A percentile compares a stretch with the other conserved stretches of the same genome.
Conservation (phyloP, 352 stramenopile species). For the Pythium volutum region DNA sequence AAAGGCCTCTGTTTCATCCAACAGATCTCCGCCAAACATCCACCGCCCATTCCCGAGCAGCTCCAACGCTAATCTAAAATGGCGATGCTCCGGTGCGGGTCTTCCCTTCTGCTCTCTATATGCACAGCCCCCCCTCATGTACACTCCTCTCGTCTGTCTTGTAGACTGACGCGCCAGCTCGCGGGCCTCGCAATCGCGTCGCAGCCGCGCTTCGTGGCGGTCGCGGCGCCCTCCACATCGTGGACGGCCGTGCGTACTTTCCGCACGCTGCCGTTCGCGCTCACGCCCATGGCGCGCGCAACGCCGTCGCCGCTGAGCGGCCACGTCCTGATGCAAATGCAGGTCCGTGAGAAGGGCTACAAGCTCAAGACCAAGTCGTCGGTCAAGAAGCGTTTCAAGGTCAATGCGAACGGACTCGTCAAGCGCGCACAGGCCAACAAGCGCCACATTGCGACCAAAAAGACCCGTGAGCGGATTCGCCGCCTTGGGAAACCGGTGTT, state of each 20-base stretch:
- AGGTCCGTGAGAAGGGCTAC: conserved; percentile 69
- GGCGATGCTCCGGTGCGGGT: conserved; percentile 23
- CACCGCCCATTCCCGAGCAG: conserved; percentile 8
- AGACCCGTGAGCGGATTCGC: conserved; percentile 75
- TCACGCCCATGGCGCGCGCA: conserved; percentile 8
- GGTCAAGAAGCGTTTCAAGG: conserved; percentile 84
- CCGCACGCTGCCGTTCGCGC: conserved; percentile 8
- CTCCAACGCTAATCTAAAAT: conserved; percentile 30
- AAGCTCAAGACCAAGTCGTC: conserved; percentile 82
- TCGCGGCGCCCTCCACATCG: conserved; percentile 18
- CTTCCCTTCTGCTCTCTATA: too few species aligned
- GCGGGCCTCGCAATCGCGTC: conserved; percentile 41
- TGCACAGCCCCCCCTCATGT: too few species aligned
- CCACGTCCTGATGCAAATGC: conserved; percentile 39
- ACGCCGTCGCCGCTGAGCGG: conserved; percentile 29
- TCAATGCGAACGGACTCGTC: conserved; percentile 77
- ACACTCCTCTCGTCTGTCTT: neutral
- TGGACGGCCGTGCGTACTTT: conserved; percentile 13
- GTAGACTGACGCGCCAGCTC: conserved; percentile 60
- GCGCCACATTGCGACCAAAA: conserved; percentile 83
- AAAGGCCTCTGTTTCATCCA: too few species aligned
- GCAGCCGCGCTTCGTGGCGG: conserved; percentile 22
- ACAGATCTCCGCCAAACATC: conserved; percentile 22
- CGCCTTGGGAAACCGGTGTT: conserved; percentile 72
- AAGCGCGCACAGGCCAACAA: conserved; percentile 81